phyloP scores from a whole-genome alignment of 176 grass and related monocot species.

The Cocos nucifera region DNA sequence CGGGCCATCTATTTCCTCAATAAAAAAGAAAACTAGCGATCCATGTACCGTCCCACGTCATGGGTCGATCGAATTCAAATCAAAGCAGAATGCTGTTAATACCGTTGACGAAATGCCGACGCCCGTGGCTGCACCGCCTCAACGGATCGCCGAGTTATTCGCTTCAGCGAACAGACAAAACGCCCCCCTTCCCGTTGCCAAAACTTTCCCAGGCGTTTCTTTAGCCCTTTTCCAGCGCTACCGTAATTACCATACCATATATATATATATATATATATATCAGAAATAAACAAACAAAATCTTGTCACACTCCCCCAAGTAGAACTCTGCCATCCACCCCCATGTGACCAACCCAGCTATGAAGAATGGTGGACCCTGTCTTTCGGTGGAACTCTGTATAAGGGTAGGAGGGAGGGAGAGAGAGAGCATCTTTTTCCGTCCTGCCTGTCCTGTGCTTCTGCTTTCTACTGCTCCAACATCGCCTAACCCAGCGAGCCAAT shows the following conservation, averaged over 20 bases:
- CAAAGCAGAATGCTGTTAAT: too few relatives aligned
- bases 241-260: neutral
- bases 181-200: too few relatives aligned
- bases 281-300: neutral
- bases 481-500: neutral
- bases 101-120: too few relatives aligned
- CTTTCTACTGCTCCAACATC: neutral
- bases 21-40: too few relatives aligned
- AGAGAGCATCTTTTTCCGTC: neutral
- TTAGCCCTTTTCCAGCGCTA: neutral
- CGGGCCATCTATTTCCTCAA: too few relatives aligned
- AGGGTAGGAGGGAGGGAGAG: neutral
- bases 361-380: neutral
- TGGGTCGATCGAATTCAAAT: too few relatives aligned
- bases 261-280: too few relatives aligned
- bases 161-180: conserved; percentile 14
- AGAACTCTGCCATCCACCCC: neutral
- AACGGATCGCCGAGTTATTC: conserved; percentile 10
- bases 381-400: neutral
- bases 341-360: neutral
- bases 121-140: too few relatives aligned
- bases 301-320: too few relatives aligned
- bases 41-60: too few relatives aligned
- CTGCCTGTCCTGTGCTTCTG: too few relatives aligned
- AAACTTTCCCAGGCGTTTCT: too few relatives aligned